Base-by-base conservation (phyloP, 2,329 filamentous ascomycete genomes). In the Xylariaceae sp. region DNA sequence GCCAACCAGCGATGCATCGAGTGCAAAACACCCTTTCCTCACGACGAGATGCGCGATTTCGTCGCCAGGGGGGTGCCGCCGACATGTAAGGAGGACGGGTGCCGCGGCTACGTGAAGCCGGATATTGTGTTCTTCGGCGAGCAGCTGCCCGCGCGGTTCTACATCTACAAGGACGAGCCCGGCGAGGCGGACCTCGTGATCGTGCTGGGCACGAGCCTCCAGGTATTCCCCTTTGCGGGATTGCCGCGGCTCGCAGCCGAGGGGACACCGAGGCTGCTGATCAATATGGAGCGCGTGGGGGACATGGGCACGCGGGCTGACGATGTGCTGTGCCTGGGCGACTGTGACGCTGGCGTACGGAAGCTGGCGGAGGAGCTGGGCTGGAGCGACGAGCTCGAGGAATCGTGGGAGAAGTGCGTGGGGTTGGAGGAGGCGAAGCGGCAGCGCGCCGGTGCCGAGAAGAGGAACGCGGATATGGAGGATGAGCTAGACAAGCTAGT, bases 91-190 rank as follows among this genome's bases (percentile, higher is more conserved):
- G 65, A 17, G 13, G 57, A 69, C 8, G 61, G 67, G 16, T 97
- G 91, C 61, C 70, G 76, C 28, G 90, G 90, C 0, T 68, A 93
- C 2, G 88, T 96, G 29, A 96, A 96, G 66, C 90, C 90, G 0
- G 88, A 95, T 55, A 95, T 96, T 59, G 89, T 95, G 26, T 96
- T 96, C 67, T 96, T 95, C 54, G 89, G 89, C 38, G 89, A 72
- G 57, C 56, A 58, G 48, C 57, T 72, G 19, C 87, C 87, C 0
- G 61, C 67, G 6, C 66, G 64, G 0, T 94, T 94, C 64, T 59
- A 66, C 57, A 59, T 66, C 44, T 67, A 71, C 19, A 59, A 64
- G 28, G 61, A 64, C 26, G 61, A 83, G 7, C 76, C 79, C 0
- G 65, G 64, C 1, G 61, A 75, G 54, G 86, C 88, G 0, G 89